Evolutionary conservation across 805 yeast genomes (phyloP).

Genomic region (Blastobotrys parvus): DNA sequence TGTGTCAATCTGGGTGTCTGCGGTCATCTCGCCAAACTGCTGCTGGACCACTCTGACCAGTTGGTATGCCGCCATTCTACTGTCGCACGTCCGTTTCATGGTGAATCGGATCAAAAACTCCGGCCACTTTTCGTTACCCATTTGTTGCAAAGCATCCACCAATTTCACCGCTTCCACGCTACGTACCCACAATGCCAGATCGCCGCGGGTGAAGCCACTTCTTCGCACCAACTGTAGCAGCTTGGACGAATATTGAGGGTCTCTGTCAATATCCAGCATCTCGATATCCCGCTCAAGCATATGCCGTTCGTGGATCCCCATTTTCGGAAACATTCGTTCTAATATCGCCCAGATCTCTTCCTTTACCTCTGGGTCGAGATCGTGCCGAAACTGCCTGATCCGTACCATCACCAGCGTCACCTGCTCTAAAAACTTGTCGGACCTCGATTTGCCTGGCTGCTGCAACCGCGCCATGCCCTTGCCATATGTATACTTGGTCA

Average conservation of each 20-base stretch:
- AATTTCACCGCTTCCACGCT: constrained; percentile 14
- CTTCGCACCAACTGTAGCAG: constrained; percentile 6
- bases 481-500: neutral
- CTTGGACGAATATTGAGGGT: neutral
- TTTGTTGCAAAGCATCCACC: constrained; percentile 8
- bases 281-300: neutral
- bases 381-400: neutral
- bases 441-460: neutral
- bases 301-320: neutral
- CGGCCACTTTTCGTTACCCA: constrained; percentile 19
- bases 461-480: neutral
- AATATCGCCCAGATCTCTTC: neutral
- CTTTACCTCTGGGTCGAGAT: neutral
- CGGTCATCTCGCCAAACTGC: constrained; percentile 5
- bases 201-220: constrained; percentile 9
- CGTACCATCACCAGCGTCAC: neutral
- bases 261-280: too few relatives aligned
- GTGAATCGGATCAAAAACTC: constrained; percentile 21
- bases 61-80: constrained; percentile 19
- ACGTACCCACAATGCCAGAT: constrained; percentile 13
- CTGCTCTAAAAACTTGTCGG: neutral
- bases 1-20: constrained; percentile 15
- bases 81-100: constrained; percentile 16
- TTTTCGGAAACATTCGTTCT: neutral
- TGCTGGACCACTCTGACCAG: constrained; percentile 18